These are phyloP conservation scores for Colletotrichum coccodes DNA, from an alignment of 2,329 filamentous ascomycete genomes.

Conservation along the genomic window DNA sequence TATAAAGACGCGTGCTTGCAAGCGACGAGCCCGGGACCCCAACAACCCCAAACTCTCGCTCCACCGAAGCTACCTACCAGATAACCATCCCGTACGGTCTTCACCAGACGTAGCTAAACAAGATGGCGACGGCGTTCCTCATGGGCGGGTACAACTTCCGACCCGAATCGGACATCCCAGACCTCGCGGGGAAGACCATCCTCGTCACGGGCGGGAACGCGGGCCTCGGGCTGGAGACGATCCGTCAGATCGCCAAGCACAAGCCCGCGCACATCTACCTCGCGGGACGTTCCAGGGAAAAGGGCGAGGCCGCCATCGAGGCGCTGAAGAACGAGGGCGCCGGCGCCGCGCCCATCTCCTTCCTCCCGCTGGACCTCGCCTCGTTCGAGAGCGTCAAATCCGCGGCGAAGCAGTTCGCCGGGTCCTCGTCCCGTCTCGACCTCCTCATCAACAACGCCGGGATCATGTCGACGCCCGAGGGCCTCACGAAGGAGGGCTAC, in stretches of 20 bases:
- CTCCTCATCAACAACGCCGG: conserved; percentile 42
- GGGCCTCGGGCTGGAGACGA: conserved; percentile 52
- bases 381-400: conserved; percentile 31
- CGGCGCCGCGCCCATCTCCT: background rate
- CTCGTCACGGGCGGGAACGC: conserved; percentile 51
- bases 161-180: conserved; percentile 42
- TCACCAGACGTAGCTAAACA: background rate
- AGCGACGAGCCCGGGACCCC: too few species aligned
- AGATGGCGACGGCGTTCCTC: conserved; percentile 22
- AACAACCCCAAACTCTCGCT: background rate
- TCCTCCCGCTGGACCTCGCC: conserved; percentile 26
- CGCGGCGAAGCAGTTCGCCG: conserved; percentile 28
- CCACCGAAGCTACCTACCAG: too few species aligned
- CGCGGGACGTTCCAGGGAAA: conserved; percentile 30
- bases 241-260: conserved; percentile 50
- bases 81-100: too few species aligned
- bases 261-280: conserved; percentile 32
- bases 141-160: conserved; percentile 25
- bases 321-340: conserved; percentile 4
- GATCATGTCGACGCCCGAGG: conserved; percentile 39
- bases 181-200: conserved; percentile 46
- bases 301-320: conserved; percentile 25
- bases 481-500: conserved; percentile 40
- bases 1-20: background rate
- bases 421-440: conserved; percentile 39